Percentiles rank a stretch among this genome's conserved stretches.
Conservation (phyloP, 2,329 filamentous ascomycete genomes). For the Colletotrichum aenigma region DNA sequence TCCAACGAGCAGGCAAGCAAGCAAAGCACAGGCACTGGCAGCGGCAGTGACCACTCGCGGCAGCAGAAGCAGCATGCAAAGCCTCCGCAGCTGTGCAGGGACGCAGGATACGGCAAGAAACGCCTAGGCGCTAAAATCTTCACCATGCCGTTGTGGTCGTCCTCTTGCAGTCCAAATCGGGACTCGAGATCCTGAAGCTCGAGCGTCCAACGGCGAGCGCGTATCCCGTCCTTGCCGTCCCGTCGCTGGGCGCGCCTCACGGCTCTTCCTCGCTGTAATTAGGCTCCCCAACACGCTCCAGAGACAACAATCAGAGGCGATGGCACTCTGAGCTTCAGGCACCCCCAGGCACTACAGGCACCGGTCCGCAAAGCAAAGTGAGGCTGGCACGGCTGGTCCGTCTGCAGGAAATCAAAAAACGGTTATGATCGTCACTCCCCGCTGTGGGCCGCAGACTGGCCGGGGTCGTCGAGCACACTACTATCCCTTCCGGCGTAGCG, state of each 20-base stretch:
- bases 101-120: not conserved
- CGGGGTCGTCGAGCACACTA: constrained; percentile 16
- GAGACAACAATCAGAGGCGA: not conserved
- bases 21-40: not conserved
- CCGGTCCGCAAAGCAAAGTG: constrained; percentile 9
- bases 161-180: not conserved
- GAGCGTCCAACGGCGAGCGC: not conserved
- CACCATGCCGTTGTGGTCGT: not conserved
- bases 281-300: constrained; percentile 7
- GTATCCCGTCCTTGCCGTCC: not conserved
- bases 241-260: constrained; percentile 25
- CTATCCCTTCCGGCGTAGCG: constrained; percentile 1
- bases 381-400: constrained; percentile 20
- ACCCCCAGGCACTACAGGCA: constrained; percentile 7
- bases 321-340: constrained; percentile 6
- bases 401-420: constrained; percentile 23
- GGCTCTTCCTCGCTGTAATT: constrained; percentile 37
- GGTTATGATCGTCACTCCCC: constrained; percentile 30
- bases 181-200: not conserved
- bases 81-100: not conserved
- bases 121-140: constrained; percentile 5
- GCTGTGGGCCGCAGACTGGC: constrained; percentile 25
- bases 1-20: not conserved
- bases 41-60: not conserved
- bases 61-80: not conserved